Base-by-base conservation (phyloP, 2,329 filamentous ascomycete genomes). In the Zasmidium cellare region DNA sequence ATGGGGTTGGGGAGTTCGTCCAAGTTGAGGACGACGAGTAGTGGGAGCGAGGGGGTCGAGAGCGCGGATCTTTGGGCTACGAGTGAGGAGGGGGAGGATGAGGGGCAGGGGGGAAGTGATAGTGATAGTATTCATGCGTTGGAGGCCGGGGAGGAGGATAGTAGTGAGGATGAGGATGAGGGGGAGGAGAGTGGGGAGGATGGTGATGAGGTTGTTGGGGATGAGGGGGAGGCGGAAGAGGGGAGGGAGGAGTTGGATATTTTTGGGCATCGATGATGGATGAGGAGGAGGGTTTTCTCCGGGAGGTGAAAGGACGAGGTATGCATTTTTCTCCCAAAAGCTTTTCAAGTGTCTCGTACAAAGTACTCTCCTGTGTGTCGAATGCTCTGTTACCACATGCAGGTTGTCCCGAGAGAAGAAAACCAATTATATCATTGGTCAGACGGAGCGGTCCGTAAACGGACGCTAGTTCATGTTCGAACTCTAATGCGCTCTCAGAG, bases 101-200 rank as follows among this genome's bases (percentile, higher is more conserved):
- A 53, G 46, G 35, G 35, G 35, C 3, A 14, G 16, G 35, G n/a
- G 35, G 35, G 7, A 14, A 28, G 25, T 11, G 47, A 52, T 19
- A 60, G 56, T 53, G 63, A 65, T 41, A 56, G 56, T 54, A 56
- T 62, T 11, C 59, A 61, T 50, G 28, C 71, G 60, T 46, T 68
- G 60, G 46, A 61, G 12, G 66, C 64, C 9, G 65, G 62, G 9
- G 67, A 71, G 25, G 35, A 22, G 18, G 54, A 60, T 18, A 70
- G 67, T 6, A 70, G 71, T 22, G 66, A 64, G 22, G 70, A 71
- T 3, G 71, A 71, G 7, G 69, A 71, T 3, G 71, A 71, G 7
- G 69, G 69, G 1, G 66, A 52, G 12, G 38, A 55, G 11, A 46
- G 58, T 2, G 60, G 57, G 18, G 58, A 60, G 20, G 46, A 55